Conservation (phyloP, 306 rosid genomes). For the Pyrus bretschneideri region DNA sequence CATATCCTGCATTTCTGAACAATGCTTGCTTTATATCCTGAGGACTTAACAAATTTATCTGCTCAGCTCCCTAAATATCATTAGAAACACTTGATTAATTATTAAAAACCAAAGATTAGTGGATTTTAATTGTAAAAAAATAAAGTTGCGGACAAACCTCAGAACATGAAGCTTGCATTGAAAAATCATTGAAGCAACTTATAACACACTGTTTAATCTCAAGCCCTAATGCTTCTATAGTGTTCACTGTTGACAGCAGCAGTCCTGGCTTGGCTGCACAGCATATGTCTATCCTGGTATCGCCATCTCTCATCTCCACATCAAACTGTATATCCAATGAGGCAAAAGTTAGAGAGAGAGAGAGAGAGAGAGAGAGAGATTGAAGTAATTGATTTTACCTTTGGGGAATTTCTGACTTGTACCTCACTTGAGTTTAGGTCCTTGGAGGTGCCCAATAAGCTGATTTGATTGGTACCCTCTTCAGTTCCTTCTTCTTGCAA, state of each 20-base stretch:
- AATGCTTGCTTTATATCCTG: conserved; percentile 86
- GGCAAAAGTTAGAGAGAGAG: neutral
- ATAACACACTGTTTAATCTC: conserved; percentile 96
- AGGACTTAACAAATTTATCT: conserved; percentile 43
- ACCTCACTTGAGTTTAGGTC: conserved; percentile 65
- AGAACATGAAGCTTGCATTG: conserved; percentile 91
- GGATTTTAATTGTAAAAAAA: neutral
- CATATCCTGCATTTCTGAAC: conserved; percentile 97
- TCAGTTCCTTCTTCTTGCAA: conserved; percentile 65
- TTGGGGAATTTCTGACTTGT: conserved; percentile 75
- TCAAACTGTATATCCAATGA: conserved; percentile 53
- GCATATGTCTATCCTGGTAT: conserved; percentile 71
- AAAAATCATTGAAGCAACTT: conserved; percentile 91
- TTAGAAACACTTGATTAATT: conserved; percentile 1
- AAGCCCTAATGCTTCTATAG: conserved; percentile 81
- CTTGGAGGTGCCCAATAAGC: conserved; percentile 45
- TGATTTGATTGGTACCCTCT: conserved; percentile 40
- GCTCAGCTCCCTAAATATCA: conserved; percentile 46
- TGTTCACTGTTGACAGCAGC: conserved; percentile 73
- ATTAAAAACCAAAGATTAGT: neutral
- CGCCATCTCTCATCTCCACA: conserved; percentile 66
- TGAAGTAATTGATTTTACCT: conserved; percentile 38
- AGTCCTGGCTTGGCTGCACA: conserved; percentile 82
- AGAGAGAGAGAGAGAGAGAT: neutral
- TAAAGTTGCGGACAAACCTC: conserved; percentile 42